A percentile compares a stretch with the other conserved stretches of the same genome.
Evolutionary conservation across 176 grass and related monocot species (phyloP).

Genomic region (Ensete glaucum): DNA sequence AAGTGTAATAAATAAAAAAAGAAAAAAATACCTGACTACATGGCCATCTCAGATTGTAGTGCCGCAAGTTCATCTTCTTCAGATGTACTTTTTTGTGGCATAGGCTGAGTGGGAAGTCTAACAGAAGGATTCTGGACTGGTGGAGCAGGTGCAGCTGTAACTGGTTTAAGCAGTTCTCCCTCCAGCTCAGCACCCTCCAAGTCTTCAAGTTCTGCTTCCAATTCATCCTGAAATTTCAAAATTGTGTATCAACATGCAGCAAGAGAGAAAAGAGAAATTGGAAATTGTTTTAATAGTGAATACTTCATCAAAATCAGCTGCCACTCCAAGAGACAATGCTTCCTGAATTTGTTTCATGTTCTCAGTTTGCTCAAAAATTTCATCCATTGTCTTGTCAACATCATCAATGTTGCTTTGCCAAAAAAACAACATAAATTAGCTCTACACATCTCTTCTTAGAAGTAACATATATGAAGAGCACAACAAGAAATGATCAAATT

Average conservation of each 20-base stretch:
- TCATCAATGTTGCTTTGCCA: slow-evolving; percentile 80
- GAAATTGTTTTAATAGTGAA: too few species aligned
- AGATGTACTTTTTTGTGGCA: slow-evolving; percentile 44
- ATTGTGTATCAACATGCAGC: too few species aligned
- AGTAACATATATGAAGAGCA: neutral
- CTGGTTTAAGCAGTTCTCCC: slow-evolving; percentile 63
- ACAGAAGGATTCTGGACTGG: slow-evolving; percentile 33
- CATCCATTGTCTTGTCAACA: slow-evolving; percentile 96
- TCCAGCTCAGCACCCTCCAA: slow-evolving; percentile 80
- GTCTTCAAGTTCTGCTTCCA: slow-evolving; percentile 89
- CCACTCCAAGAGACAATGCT: slow-evolving; percentile 64
- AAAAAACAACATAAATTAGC: slow-evolving; percentile 1
- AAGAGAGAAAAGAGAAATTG: neutral
- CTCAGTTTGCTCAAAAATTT: slow-evolving; percentile 92
- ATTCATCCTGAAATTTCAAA: slow-evolving; percentile 58
- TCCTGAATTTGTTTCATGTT: slow-evolving; percentile 98
- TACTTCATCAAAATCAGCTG: slow-evolving; percentile 94
- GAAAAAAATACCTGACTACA: slow-evolving; percentile 48
- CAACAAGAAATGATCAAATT: neutral
- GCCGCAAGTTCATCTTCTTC: slow-evolving; percentile 80
- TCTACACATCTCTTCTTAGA: too few species aligned
- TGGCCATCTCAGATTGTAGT: slow-evolving; percentile 94
- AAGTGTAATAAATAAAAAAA: neutral
- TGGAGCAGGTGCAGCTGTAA: slow-evolving; percentile 37
- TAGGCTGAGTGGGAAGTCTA: slow-evolving; percentile 25